Percentiles rank a stretch among this genome's conserved stretches.
These are phyloP conservation scores for Leccinum ponderosum DNA, from an alignment of 1,284 basidiomycete species.

Conservation along the genomic window DNA sequence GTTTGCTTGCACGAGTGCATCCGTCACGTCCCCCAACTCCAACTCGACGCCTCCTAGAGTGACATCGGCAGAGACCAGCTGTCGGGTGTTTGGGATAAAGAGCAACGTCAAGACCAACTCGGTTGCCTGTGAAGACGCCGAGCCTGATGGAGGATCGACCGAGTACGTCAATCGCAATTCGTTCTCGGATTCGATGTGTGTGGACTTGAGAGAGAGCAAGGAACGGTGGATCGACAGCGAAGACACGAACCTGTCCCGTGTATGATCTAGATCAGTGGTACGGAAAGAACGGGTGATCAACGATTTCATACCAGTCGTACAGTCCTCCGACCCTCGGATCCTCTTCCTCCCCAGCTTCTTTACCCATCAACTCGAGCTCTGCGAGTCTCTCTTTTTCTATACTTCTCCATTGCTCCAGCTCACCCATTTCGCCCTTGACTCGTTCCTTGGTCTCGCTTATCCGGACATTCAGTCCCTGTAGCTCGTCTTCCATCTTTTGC, in stretches of 20 bases:
- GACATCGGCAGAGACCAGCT: slow-evolving; percentile 58
- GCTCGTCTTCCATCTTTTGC: slow-evolving; percentile 66
- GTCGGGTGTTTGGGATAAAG: slow-evolving; percentile 67
- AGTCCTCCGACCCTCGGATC: slow-evolving; percentile 61
- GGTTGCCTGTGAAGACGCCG: slow-evolving; percentile 18
- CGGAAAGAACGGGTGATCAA: neutral
- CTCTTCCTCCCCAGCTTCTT: slow-evolving; percentile 62
- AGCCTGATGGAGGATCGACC: slow-evolving; percentile 34
- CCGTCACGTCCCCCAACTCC: slow-evolving; percentile 62
- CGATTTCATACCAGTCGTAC: slow-evolving; percentile 62
- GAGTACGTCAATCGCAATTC: slow-evolving; percentile 72
- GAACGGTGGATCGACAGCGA: slow-evolving; percentile 64
- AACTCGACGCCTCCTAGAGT: slow-evolving; percentile 47
- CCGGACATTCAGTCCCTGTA: slow-evolving; percentile 41
- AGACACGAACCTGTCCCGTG: slow-evolving; percentile 60
- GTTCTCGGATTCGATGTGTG: slow-evolving; percentile 65
- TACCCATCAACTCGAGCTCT: slow-evolving; percentile 65
- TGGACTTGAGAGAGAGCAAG: slow-evolving; percentile 59
- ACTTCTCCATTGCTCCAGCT: slow-evolving; percentile 62
- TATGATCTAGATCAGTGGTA: neutral
- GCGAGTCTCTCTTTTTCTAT: slow-evolving; percentile 77
- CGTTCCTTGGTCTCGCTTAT: slow-evolving; percentile 57
- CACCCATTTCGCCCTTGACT: slow-evolving; percentile 56
- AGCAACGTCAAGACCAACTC: slow-evolving; percentile 56
- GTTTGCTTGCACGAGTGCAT: slow-evolving; percentile 63